Evolutionary conservation across 768 basidiomycete genomes (phyloP).

Genomic region (Tulasnella sp.): DNA sequence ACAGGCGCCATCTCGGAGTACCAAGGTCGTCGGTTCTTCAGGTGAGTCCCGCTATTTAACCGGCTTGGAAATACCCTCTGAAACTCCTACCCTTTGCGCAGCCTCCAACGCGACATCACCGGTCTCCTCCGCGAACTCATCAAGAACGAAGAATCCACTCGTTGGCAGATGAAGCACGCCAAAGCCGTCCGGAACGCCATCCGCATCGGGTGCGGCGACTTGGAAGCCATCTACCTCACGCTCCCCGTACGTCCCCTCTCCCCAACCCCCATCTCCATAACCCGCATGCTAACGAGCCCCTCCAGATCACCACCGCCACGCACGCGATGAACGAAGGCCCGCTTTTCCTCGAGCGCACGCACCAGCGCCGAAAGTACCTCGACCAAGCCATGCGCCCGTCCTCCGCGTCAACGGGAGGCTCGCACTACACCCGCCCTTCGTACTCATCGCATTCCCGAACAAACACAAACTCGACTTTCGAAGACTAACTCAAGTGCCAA

Average conservation of each 20-base stretch:
- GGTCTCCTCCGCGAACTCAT: slow-evolving; percentile 8
- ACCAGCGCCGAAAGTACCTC: neutral
- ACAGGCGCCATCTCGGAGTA: slow-evolving; percentile 8
- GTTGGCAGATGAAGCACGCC: slow-evolving; percentile 10
- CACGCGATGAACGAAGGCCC: neutral
- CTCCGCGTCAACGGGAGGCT: neutral
- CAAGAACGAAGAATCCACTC: slow-evolving; percentile 8
- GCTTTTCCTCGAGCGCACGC: neutral
- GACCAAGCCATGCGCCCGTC: neutral
- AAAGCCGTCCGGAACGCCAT: slow-evolving; percentile 12
- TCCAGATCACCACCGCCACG: neutral
- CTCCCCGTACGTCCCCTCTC: slow-evolving; percentile 1
- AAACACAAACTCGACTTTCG: neutral
- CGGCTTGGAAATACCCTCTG: neutral
- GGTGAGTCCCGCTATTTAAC: neutral
- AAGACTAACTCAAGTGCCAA: too few species aligned
- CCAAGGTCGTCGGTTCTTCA: slow-evolving; percentile 12
- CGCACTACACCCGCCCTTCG: neutral
- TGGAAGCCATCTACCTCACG: slow-evolving; percentile 9
- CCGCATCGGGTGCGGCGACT: slow-evolving; percentile 9
- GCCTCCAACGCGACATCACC: slow-evolving; percentile 12
- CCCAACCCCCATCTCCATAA: neutral
- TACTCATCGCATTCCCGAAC: neutral
- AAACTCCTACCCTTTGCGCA: neutral
- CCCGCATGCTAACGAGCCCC: neutral